A percentile compares a stretch with the other conserved stretches of the same genome.
Conservation (phyloP, 2,329 filamentous ascomycete species). For the Fusarium temperatum region DNA sequence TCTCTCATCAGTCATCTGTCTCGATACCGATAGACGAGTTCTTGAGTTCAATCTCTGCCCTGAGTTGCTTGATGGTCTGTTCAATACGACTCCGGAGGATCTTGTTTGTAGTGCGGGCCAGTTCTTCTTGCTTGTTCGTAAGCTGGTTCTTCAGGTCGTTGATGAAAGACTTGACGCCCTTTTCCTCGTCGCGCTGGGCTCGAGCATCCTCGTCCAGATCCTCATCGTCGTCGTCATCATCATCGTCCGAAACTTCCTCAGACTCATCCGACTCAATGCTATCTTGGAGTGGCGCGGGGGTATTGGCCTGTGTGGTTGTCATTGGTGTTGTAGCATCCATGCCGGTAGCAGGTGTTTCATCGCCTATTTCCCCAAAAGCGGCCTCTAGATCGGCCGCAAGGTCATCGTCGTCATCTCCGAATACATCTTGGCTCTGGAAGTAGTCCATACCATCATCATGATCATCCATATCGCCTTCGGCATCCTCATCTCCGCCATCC, state of each 20-base stretch:
- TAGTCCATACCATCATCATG: constrained; percentile 51
- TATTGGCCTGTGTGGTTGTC: constrained; percentile 53
- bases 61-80: constrained; percentile 58
- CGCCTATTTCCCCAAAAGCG: constrained; percentile 55
- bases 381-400: constrained; percentile 66
- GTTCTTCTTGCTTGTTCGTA: constrained; percentile 54
- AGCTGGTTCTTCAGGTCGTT: constrained; percentile 62
- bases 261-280: constrained; percentile 55
- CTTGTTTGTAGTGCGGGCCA: constrained; percentile 54
- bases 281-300: constrained; percentile 56
- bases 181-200: constrained; percentile 59
- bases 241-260: constrained; percentile 53
- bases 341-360: constrained; percentile 55
- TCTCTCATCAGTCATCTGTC: constrained; percentile 44
- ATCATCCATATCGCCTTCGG: constrained; percentile 57
- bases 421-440: constrained; percentile 45
- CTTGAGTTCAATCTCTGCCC: constrained; percentile 56
- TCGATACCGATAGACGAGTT: constrained; percentile 55
- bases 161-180: constrained; percentile 65
- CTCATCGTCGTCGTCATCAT: constrained; percentile 63
- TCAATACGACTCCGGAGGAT: constrained; percentile 62
- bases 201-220: constrained; percentile 64
- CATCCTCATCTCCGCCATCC: constrained; percentile 61
- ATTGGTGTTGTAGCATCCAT: constrained; percentile 57
- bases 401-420: constrained; percentile 56